Percentiles rank a stretch among this genome's conserved stretches.
Evolutionary conservation across 306 rosid species (phyloP).

Genomic region (Cucurbita pepo): DNA sequence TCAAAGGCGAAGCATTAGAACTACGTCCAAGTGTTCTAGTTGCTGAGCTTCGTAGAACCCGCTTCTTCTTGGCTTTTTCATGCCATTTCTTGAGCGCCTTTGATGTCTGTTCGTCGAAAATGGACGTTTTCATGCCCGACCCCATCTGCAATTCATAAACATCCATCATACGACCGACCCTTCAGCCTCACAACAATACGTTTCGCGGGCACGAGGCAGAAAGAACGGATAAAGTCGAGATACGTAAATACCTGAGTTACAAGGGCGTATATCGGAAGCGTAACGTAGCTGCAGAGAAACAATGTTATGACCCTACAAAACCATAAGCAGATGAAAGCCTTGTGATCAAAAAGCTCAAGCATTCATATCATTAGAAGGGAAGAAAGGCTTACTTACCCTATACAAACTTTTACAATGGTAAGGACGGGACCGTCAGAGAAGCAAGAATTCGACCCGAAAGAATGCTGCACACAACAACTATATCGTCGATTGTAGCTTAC

Average conservation of each 20-base stretch:
- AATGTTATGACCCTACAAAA: conserved; percentile 38
- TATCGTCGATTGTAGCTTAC: not conserved
- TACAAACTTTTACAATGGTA: conserved; percentile 31
- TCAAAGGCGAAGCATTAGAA: conserved; percentile 20
- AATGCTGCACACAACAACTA: conserved; percentile 48
- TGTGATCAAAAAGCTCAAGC: not conserved
- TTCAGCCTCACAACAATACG: not conserved
- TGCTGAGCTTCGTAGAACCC: conserved; percentile 18
- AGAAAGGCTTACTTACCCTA: conserved; percentile 60
- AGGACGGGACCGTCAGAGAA: conserved; percentile 44
- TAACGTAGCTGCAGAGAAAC: conserved; percentile 69
- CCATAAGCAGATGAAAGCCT: not conserved
- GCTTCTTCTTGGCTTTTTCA: conserved; percentile 53
- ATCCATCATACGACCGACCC: not conserved
- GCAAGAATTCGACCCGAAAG: conserved; percentile 52
- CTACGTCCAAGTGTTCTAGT: conserved; percentile 19
- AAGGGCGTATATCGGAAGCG: conserved; percentile 84
- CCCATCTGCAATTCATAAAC: conserved; percentile 51
- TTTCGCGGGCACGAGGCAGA: not conserved
- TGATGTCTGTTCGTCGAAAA: conserved; percentile 79
- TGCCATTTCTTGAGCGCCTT: conserved; percentile 76
- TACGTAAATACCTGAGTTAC: conserved; percentile 55
- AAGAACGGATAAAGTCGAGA: not conserved
- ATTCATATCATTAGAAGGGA: not conserved
- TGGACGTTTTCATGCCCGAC: conserved; percentile 52